A percentile compares a stretch with the other conserved stretches of the same genome.
Conservation (phyloP, 805 yeast genomes). For the Myxozyma neotropica region DNA sequence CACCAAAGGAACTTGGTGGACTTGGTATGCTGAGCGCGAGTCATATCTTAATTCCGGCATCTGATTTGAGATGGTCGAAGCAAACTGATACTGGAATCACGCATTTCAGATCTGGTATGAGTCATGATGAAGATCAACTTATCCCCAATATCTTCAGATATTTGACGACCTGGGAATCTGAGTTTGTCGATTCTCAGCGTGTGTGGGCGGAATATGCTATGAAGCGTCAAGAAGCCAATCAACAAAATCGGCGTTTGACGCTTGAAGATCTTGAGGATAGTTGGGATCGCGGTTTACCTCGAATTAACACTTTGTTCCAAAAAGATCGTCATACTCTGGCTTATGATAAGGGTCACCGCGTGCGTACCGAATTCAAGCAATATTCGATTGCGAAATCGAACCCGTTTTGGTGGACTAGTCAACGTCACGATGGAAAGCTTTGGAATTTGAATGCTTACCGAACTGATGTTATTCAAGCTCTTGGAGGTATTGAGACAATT, state of each 20-base stretch:
- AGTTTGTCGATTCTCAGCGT: constrained; percentile 87
- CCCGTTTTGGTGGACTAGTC: constrained; percentile 96
- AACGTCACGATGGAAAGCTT: constrained; percentile 90
- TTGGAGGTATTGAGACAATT: constrained; percentile 96
- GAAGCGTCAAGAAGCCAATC: constrained; percentile 82
- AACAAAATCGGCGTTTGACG: constrained; percentile 80
- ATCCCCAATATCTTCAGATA: constrained; percentile 95
- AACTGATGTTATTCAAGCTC: constrained; percentile 93
- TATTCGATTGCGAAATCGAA: constrained; percentile 70
- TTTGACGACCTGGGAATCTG: constrained; percentile 95
- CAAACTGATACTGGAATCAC: constrained; percentile 95
- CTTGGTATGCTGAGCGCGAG: constrained; percentile 97
- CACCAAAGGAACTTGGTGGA: constrained; percentile 97
- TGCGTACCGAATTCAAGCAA: constrained; percentile 76
- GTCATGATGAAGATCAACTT: constrained; percentile 67
- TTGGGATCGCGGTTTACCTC: constrained; percentile 97
- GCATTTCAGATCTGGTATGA: constrained; percentile 93
- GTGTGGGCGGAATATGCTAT: constrained; percentile 98
- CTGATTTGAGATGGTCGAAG: constrained; percentile 86
- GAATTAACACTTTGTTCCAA: constrained; percentile 92
- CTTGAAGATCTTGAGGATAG: constrained; percentile 91
- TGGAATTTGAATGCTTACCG: constrained; percentile 94
- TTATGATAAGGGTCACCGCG: constrained; percentile 89
- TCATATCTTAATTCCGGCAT: constrained; percentile 90
- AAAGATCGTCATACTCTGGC: constrained; percentile 94